These are phyloP conservation scores for Schwanniomyces etchellsii DNA, from an alignment of 1,139 yeast species.

Conservation along the genomic window DNA sequence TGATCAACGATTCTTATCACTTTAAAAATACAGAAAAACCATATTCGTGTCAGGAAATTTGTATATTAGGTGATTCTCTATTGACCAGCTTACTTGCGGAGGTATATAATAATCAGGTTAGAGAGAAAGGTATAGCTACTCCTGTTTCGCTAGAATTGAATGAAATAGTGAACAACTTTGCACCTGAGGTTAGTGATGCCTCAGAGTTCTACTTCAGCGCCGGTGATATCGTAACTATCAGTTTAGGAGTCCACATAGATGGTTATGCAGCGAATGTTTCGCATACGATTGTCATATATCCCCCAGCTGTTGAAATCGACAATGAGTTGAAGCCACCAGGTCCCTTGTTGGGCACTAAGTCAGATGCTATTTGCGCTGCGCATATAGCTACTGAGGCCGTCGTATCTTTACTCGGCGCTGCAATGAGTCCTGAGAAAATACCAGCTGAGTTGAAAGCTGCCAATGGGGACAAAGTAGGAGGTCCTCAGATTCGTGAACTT, in stretches of 20 bases:
- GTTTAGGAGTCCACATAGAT: constrained; percentile 87
- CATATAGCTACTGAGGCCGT: constrained; percentile 86
- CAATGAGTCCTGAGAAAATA: constrained; percentile 68
- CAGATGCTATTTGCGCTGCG: constrained; percentile 87
- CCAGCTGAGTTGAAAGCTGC: constrained; percentile 39
- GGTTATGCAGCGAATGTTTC: constrained; percentile 87
- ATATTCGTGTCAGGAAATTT: constrained; percentile 66
- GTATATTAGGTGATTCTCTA: constrained; percentile 76
- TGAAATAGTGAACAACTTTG: constrained; percentile 69
- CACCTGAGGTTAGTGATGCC: constrained; percentile 79
- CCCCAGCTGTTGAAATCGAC: constrained; percentile 41
- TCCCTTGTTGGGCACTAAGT: constrained; percentile 77
- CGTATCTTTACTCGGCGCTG: constrained; percentile 65
- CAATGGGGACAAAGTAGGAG: constrained; percentile 44
- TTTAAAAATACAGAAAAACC: constrained; percentile 38
- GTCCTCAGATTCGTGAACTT: constrained; percentile 60
- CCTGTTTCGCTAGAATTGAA: constrained; percentile 90
- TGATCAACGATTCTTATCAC: constrained; percentile 71
- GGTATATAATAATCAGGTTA: constrained; percentile 50
- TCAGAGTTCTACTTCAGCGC: constrained; percentile 47
- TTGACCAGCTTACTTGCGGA: constrained; percentile 49
- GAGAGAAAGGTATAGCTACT: constrained; percentile 82
- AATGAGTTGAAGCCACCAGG: constrained; percentile 49
- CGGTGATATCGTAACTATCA: constrained; percentile 82
- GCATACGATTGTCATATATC: constrained; percentile 82